Percentiles rank a stretch among this genome's conserved stretches.
phyloP scores from a whole-genome alignment of 495 filamentous ascomycete species.

The Opeltia flavorubescens region DNA sequence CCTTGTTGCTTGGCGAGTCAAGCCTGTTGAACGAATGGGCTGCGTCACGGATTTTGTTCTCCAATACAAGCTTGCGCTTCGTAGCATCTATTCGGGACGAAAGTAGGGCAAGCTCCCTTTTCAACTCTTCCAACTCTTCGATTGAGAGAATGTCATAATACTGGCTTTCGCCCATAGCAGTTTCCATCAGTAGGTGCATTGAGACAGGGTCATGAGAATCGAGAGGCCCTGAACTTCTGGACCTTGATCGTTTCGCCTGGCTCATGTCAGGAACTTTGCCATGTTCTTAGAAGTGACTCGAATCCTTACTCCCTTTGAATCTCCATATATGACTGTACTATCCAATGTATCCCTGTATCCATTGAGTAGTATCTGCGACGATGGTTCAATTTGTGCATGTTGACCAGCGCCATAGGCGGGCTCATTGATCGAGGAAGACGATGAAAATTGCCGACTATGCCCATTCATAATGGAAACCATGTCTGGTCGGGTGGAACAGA shows the following conservation, averaged over 20 bases:
- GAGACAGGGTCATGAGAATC: conserved; percentile 42
- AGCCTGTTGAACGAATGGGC: conserved; percentile 71
- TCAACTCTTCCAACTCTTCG: conserved; percentile 80
- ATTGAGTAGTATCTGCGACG: conserved; percentile 29
- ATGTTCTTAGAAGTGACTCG: not conserved
- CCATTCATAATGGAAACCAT: conserved; percentile 23
- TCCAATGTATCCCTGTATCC: conserved; percentile 29
- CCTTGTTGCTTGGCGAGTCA: conserved; percentile 41
- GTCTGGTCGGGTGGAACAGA: not conserved
- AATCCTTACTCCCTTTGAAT: not conserved
- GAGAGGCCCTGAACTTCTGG: conserved; percentile 28
- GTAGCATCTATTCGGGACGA: conserved; percentile 63
- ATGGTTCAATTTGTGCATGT: conserved; percentile 15
- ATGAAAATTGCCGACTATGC: conserved; percentile 30
- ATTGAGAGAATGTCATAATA: conserved; percentile 73
- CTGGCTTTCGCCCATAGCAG: conserved; percentile 74
- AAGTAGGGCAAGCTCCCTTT: conserved; percentile 63
- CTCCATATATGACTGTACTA: not conserved
- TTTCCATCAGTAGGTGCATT: conserved; percentile 86
- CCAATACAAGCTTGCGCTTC: conserved; percentile 70
- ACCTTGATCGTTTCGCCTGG: conserved; percentile 15
- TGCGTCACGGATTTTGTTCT: conserved; percentile 87
- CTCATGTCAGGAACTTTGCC: conserved; percentile 1
- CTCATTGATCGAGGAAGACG: conserved; percentile 32
- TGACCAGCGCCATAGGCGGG: conserved; percentile 29